phyloP scores from a whole-genome alignment of 345 rosid species.

The Ceriops decandra region DNA sequence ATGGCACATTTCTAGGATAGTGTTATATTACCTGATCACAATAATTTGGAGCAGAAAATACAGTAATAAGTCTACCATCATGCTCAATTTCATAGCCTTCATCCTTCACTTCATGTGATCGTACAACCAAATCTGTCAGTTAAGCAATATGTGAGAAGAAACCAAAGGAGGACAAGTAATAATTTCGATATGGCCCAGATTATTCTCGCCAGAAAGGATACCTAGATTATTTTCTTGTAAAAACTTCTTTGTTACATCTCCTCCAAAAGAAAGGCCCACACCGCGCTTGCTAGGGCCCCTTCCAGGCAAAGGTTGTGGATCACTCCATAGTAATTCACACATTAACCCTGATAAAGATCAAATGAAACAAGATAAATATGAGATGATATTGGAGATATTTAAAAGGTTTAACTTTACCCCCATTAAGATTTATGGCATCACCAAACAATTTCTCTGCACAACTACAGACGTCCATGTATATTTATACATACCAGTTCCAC shows the following conservation, averaged over 20 bases:
- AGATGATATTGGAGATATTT: background rate
- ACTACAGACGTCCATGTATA: no score
- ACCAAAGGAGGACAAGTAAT: constrained; percentile 8
- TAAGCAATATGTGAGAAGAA: constrained; percentile 19
- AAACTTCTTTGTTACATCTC: constrained; percentile 78
- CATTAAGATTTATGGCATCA: no score
- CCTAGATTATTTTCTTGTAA: constrained; percentile 90
- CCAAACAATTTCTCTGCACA: no score
- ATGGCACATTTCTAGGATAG: background rate
- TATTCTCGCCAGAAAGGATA: constrained; percentile 18
- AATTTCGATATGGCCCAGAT: background rate
- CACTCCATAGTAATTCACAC: constrained; percentile 98
- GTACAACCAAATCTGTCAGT: constrained; percentile 67
- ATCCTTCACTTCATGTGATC: constrained; percentile 96
- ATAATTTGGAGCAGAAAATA: constrained; percentile 97
- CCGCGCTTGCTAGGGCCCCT: constrained; percentile 99
- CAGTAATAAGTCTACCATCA: constrained; percentile 92
- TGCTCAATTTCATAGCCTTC: constrained; percentile 98
- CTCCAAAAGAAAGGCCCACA: constrained; percentile 94
- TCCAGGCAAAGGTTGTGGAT: constrained; percentile 93
- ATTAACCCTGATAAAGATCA: constrained; percentile 59
- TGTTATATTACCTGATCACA: constrained; percentile 79
- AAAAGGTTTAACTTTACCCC: background rate
- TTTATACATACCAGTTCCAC: no score
- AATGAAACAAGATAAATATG: constrained; percentile 7